Percentiles rank a stretch among this genome's conserved stretches.
Conservation (phyloP, 805 yeast species). For the Clavispora santaluciae region DNA sequence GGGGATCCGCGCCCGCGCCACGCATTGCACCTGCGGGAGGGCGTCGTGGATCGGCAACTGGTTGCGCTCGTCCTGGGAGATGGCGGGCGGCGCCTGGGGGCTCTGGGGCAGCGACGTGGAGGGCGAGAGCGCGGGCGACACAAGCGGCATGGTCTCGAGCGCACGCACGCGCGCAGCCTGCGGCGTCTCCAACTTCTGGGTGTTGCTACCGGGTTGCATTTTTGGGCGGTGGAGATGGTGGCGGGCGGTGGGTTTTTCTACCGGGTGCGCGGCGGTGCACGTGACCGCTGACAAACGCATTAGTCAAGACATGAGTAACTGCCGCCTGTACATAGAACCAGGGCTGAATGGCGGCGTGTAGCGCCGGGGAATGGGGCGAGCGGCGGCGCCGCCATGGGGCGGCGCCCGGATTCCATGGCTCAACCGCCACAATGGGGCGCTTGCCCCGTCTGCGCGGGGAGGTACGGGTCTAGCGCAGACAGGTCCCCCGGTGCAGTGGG, state of each 20-base stretch:
- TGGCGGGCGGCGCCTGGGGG: conserved; percentile 11
- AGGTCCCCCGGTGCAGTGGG: too few species aligned
- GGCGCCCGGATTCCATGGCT: too few species aligned
- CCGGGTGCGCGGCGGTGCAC: not conserved
- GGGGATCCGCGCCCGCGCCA: conserved; percentile 94
- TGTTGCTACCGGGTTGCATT: not conserved
- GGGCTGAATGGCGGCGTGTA: too few species aligned
- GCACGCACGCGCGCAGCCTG: not conserved
- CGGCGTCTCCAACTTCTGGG: not conserved
- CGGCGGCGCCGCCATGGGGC: too few species aligned
- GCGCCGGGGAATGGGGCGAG: too few species aligned
- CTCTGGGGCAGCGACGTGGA: conserved; percentile 1
- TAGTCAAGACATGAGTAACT: too few species aligned
- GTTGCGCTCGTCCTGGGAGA: conserved; percentile 23
- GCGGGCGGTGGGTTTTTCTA: not conserved
- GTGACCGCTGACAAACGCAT: not conserved
- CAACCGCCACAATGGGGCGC: too few species aligned
- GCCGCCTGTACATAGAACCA: too few species aligned
- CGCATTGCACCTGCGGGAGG: conserved; percentile 76
- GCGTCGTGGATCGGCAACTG: conserved; percentile 42
- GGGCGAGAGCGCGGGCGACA: conserved; percentile 16
- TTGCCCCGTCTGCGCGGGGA: too few species aligned
- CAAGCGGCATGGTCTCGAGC: conserved; percentile 15
- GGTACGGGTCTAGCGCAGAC: too few species aligned
- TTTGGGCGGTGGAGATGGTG: not conserved